These are phyloP conservation scores for Arthrinium phaeospermum DNA, from an alignment of 2,329 filamentous ascomycete genomes.

Conservation along the genomic window DNA sequence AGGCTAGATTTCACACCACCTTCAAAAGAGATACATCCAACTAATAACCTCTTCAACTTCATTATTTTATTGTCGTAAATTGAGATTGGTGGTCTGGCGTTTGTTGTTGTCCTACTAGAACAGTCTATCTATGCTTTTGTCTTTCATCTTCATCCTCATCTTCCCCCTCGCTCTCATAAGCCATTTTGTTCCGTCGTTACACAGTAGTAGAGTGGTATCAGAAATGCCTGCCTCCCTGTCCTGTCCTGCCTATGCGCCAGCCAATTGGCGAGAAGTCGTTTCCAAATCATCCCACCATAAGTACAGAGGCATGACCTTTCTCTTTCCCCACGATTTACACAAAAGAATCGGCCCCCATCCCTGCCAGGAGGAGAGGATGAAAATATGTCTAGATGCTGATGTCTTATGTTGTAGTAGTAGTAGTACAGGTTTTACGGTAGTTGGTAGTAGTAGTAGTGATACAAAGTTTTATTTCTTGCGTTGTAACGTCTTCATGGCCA, in stretches of 20 bases:
- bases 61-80: background rate
- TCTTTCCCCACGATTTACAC: background rate
- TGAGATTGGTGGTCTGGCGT: background rate
- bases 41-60: background rate
- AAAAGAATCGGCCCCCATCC: background rate
- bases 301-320: background rate
- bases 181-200: background rate
- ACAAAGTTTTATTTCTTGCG: slow-evolving; percentile 71
- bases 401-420: background rate
- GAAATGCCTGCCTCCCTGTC: background rate
- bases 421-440: background rate
- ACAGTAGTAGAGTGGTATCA: background rate
- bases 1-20: background rate
- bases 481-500: slow-evolving; percentile 91
- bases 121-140: background rate
- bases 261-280: background rate
- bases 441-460: background rate
- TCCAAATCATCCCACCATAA: background rate
- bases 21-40: background rate
- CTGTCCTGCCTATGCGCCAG: background rate
- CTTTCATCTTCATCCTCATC: background rate
- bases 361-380: background rate
- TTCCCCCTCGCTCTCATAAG: background rate
- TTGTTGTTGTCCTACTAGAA: background rate
- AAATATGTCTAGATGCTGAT: background rate